These are phyloP conservation scores for Taphrina populina DNA, from an alignment of 1,139 yeast species.

Conservation along the genomic window DNA sequence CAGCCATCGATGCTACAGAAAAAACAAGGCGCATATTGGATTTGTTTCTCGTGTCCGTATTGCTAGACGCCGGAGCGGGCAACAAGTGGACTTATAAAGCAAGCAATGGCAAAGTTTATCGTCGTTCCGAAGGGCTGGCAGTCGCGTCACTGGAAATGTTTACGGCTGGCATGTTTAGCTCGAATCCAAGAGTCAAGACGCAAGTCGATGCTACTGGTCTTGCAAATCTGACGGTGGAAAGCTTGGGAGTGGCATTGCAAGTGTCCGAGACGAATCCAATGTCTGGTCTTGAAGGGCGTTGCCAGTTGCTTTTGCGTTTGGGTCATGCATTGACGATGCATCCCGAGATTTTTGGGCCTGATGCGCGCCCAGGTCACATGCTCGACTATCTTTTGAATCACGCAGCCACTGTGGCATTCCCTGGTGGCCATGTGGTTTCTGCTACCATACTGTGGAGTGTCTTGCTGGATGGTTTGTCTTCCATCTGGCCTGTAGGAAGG, in stretches of 20 bases:
- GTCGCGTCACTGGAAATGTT: conserved; percentile 59
- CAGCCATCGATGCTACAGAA: conserved; percentile 47
- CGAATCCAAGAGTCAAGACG: conserved; percentile 43
- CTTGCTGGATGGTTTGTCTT: conserved; percentile 54
- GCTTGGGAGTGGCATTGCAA: conserved; percentile 50
- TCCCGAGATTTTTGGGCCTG: conserved; percentile 50
- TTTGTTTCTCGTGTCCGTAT: conserved; percentile 57
- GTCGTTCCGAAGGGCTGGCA: conserved; percentile 61
- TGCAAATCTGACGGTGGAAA: conserved; percentile 41
- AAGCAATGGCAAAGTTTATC: conserved; percentile 43
- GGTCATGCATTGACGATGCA: conserved; percentile 50
- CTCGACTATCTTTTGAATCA: conserved; percentile 48
- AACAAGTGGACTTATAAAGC: conserved; percentile 52
- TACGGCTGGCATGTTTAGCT: conserved; percentile 51
- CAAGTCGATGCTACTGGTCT: conserved; percentile 52
- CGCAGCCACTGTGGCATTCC: conserved; percentile 34
- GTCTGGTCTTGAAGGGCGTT: conserved; percentile 56
- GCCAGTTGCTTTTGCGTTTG: conserved; percentile 49
- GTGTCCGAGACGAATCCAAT: conserved; percentile 51
- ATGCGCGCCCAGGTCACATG: conserved; percentile 57
- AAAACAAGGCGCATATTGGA: conserved; percentile 56
- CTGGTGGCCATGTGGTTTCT: conserved; percentile 27
- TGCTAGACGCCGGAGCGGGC: conserved; percentile 66
- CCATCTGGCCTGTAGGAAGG: conserved; percentile 58
- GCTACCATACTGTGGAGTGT: conserved; percentile 54